Conservation (phyloP, 768 basidiomycete species). For the Tricholoma sp. region DNA sequence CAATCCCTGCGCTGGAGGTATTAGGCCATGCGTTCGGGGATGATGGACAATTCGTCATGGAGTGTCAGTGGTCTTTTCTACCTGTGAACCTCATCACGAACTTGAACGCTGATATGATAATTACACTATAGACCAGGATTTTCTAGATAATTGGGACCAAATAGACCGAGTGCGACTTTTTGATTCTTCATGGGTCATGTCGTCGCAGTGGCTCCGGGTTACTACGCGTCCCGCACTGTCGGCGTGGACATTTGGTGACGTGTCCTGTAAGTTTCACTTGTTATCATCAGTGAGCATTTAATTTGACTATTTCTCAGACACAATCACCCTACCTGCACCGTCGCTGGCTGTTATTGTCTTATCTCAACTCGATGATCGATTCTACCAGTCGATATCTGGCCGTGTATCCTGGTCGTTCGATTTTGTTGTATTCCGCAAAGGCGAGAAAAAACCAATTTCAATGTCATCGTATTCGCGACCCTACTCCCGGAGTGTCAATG, state of each 20-base stretch:
- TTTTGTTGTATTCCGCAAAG: slow-evolving; percentile 32
- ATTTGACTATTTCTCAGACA: slow-evolving; percentile 20
- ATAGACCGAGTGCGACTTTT: slow-evolving; percentile 37
- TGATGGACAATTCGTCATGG: slow-evolving; percentile 52
- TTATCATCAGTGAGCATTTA: neutral
- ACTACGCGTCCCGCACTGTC: slow-evolving; percentile 18
- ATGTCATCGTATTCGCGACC: slow-evolving; percentile 12
- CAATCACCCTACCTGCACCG: slow-evolving; percentile 22
- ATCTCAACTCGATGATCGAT: slow-evolving; percentile 31
- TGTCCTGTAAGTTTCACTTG: slow-evolving; percentile 27
- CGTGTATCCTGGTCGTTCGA: slow-evolving; percentile 26
- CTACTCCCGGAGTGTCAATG: slow-evolving; percentile 22
- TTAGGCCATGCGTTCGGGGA: slow-evolving; percentile 44
- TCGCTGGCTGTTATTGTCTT: slow-evolving; percentile 33
- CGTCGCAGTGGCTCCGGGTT: slow-evolving; percentile 37
- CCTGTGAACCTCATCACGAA: neutral
- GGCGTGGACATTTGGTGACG: slow-evolving; percentile 37
- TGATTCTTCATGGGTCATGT: slow-evolving; percentile 33
- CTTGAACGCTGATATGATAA: neutral
- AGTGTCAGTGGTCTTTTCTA: slow-evolving; percentile 26
- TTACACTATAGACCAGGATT: slow-evolving; percentile 26
- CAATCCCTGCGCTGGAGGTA: slow-evolving; percentile 35
- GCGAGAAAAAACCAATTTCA: slow-evolving; percentile 19
- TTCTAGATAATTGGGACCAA: slow-evolving; percentile 31
- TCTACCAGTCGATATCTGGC: slow-evolving; percentile 24